Evolutionary conservation across 2,329 filamentous ascomycete species (phyloP), one percentile per base, ranked within the genome.

Genomic region (Claviceps monticola): DNA sequence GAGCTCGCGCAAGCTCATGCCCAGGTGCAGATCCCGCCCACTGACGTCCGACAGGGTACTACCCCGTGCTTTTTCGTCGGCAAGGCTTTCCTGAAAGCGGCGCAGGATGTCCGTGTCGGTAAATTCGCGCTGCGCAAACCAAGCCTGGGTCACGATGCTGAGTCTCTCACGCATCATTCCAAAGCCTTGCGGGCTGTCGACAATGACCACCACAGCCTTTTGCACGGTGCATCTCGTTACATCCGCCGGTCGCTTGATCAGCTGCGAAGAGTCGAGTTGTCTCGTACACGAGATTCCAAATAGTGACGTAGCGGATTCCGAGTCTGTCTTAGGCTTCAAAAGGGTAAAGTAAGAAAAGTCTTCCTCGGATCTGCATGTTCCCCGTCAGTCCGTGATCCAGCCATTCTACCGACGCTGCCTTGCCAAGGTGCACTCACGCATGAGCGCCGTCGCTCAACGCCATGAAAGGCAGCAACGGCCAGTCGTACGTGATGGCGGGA

Each of bases 311-410:
- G 82, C 80, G 6, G 83, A 79, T 37, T 71, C 64, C 19, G 66
- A 60, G 49, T 68, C 69, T 56, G 69, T 74, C 51, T 74, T 75
- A 46, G 83, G 80, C 34, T 81, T 80, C 53, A 88, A 76, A 49
- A 98, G 81, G 8, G 91, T 97, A 67, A 98, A 98, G 72, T 98
- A 98, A 49, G 90, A 96, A 73, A 97, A 98, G 70, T 97, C 93
- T 70, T 98, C 93, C 53, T 84, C 85, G 21, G 87, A 83, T 52
- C 87, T 93, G 42, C 19, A 13, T 52, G 7, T 29, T 29, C 23
- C 9, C 29, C 3, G 42, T 50, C 34, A 50, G 49, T 39, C 9
- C 19, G 36, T 39, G 16, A 38, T 41, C 8, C 5, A 13, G 0
- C 4, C 21, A 17, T 36, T 11, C 38, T 34, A 6, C 23, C 3